A percentile compares a stretch with the other conserved stretches of the same genome.
These are phyloP conservation scores for Begonia loranthoides DNA, from an alignment of 306 rosid species.

Conservation along the genomic window DNA sequence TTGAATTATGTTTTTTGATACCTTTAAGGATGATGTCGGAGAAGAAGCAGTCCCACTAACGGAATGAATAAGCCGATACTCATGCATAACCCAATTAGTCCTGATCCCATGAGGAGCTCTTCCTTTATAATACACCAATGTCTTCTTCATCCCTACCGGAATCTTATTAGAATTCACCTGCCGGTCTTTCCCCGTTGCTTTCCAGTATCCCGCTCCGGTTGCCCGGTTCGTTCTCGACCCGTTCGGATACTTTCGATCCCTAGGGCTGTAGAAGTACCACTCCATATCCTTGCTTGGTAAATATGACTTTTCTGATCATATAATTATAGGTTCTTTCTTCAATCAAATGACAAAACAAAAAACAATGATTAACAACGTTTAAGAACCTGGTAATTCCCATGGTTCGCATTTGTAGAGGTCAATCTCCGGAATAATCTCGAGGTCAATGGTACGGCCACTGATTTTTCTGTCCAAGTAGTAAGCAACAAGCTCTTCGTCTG, in stretches of 20 bases:
- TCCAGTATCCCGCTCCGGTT: slow-evolving; percentile 79
- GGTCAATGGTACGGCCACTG: slow-evolving; percentile 67
- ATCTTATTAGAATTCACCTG: slow-evolving; percentile 43
- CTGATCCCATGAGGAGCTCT: slow-evolving; percentile 82
- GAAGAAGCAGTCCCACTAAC: slow-evolving; percentile 7
- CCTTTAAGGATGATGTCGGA: slow-evolving; percentile 50
- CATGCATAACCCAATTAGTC: slow-evolving; percentile 92
- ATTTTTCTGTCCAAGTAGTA: slow-evolving; percentile 72
- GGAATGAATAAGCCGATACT: slow-evolving; percentile 56
- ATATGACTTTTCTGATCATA: slow-evolving; percentile 49
- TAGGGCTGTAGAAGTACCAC: slow-evolving; percentile 89
- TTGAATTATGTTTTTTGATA: slow-evolving; percentile 6
- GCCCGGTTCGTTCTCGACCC: slow-evolving; percentile 89
- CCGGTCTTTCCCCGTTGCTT: slow-evolving; percentile 84
- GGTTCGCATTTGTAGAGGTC: slow-evolving; percentile 93
- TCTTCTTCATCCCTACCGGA: slow-evolving; percentile 74
- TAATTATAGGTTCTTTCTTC: not conserved
- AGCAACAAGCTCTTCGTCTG: slow-evolving; percentile 88
- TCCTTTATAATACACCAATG: slow-evolving; percentile 71
- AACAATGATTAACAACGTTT: too few relatives aligned
- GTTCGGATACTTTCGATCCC: slow-evolving; percentile 78
- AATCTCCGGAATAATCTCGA: slow-evolving; percentile 79
- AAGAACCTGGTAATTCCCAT: slow-evolving; percentile 86
- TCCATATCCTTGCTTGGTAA: slow-evolving; percentile 85
- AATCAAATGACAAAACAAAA: not conserved